These are phyloP conservation scores for Arthroderma uncinatum DNA, from an alignment of 2,329 filamentous ascomycete species.

Conservation along the genomic window DNA sequence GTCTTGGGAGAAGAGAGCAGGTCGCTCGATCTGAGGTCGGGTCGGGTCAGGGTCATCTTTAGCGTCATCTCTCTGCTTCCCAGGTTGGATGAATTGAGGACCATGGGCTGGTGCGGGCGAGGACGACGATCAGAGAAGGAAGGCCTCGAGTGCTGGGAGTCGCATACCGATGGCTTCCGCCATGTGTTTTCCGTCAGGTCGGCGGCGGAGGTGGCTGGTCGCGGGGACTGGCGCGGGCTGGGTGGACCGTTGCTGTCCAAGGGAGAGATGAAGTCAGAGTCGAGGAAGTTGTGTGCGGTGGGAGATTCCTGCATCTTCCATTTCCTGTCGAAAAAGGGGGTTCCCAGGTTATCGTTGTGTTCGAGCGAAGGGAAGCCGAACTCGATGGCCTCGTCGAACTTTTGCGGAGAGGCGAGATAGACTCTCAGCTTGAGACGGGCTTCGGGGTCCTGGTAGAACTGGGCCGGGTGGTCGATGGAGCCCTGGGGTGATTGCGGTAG, in stretches of 20 bases:
- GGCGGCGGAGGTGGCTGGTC: slow-evolving; percentile 7
- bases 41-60: slow-evolving; percentile 85
- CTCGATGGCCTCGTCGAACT: slow-evolving; percentile 89
- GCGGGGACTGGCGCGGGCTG: slow-evolving; percentile 5
- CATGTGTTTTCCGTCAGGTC: neutral
- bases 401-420: slow-evolving; percentile 79
- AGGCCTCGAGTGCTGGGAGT: neutral
- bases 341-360: slow-evolving; percentile 22
- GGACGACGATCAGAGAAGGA: slow-evolving; percentile 14
- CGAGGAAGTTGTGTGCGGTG: slow-evolving; percentile 14
- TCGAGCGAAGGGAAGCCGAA: slow-evolving; percentile 66
- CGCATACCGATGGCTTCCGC: neutral
- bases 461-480: slow-evolving; percentile 58
- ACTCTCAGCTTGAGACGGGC: slow-evolving; percentile 74
- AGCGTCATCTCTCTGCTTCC: slow-evolving; percentile 82
- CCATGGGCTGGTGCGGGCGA: slow-evolving; percentile 17
- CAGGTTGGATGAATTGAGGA: slow-evolving; percentile 30
- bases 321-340: slow-evolving; percentile 20
- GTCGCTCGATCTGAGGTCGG: slow-evolving; percentile 56
- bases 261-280: neutral
- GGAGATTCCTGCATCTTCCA: slow-evolving; percentile 34
- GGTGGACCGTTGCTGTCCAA: neutral
- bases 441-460: slow-evolving; percentile 84
- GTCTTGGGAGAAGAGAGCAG: slow-evolving; percentile 3
- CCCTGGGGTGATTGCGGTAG: slow-evolving; percentile 41